Evolutionary conservation across 768 basidiomycete species (phyloP).

Genomic region (Macrolepiota fuliginosa): DNA sequence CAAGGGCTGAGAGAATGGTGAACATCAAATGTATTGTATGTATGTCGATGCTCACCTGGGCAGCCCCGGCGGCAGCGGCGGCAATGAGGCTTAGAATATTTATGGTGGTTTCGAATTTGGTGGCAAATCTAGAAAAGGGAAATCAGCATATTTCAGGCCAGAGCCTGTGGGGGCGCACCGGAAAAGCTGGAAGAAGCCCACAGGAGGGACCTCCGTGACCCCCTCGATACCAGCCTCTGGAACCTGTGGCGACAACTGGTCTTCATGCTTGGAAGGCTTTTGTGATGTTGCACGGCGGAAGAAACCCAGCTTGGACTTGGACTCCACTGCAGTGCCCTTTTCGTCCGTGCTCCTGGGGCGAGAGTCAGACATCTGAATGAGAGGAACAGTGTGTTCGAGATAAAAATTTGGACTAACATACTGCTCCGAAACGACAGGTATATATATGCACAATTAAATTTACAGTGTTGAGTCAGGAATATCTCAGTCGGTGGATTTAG

Average conservation of each 20-base stretch:
- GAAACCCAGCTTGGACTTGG: slow-evolving; percentile 33
- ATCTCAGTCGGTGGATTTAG: no score
- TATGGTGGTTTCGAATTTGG: slow-evolving; percentile 60
- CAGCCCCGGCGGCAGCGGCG: slow-evolving; percentile 76
- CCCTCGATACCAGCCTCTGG: slow-evolving; percentile 19
- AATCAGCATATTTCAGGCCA: background rate
- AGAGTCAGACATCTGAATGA: slow-evolving; percentile 11
- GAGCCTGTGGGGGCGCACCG: slow-evolving; percentile 29
- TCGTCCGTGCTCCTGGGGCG: slow-evolving; percentile 39
- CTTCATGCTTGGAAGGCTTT: slow-evolving; percentile 18
- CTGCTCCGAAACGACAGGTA: no score
- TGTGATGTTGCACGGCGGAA: slow-evolving; percentile 36
- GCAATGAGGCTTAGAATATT: slow-evolving; percentile 70
- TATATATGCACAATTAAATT: no score
- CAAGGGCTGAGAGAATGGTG: slow-evolving; percentile 47
- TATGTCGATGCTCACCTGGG: slow-evolving; percentile 55
- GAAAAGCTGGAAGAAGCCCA: slow-evolving; percentile 44
- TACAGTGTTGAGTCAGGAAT: no score
- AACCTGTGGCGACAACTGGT: slow-evolving; percentile 4
- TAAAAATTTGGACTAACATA: background rate
- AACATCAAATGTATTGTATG: background rate
- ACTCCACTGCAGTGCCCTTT: slow-evolving; percentile 35
- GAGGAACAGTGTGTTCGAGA: background rate
- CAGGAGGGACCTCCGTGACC: slow-evolving; percentile 31
- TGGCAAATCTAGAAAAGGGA: slow-evolving; percentile 60